Percentiles rank a stretch among this genome's conserved stretches.
These are phyloP conservation scores for Claviceps africana DNA, from an alignment of 2,329 filamentous ascomycete genomes.

Conservation along the genomic window DNA sequence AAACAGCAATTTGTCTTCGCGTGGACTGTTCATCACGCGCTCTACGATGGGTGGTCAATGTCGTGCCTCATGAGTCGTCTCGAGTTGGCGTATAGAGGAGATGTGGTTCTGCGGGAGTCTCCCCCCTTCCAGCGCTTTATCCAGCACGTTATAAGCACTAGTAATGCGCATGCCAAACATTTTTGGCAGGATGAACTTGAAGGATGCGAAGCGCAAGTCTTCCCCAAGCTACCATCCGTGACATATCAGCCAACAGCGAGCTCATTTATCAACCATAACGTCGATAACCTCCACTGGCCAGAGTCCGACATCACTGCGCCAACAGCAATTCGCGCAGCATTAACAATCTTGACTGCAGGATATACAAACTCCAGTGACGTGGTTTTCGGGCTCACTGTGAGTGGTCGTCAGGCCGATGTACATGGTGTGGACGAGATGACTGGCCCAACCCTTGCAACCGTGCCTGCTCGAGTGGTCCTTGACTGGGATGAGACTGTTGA, in stretches of 20 bases:
- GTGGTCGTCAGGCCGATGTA: constrained; percentile 15
- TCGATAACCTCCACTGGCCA: constrained; percentile 4
- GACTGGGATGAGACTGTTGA: constrained; percentile 6
- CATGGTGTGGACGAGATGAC: constrained; percentile 13
- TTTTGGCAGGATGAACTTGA: constrained; percentile 23
- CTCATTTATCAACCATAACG: not conserved
- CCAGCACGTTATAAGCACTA: constrained; percentile 22
- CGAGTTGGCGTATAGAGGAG: constrained; percentile 21
- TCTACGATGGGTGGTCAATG: constrained; percentile 39
- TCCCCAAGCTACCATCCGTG: not conserved
- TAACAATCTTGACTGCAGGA: constrained; percentile 20
- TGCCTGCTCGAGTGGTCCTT: constrained; percentile 10
- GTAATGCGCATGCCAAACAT: constrained; percentile 19
- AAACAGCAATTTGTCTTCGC: constrained; percentile 11
- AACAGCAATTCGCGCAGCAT: constrained; percentile 14
- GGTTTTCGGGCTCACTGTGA: constrained; percentile 14
- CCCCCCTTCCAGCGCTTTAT: constrained; percentile 26
- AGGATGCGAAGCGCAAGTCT: not conserved
- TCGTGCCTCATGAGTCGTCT: constrained; percentile 26
- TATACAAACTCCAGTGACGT: constrained; percentile 22
- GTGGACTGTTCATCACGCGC: constrained; percentile 31
- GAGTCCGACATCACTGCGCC: constrained; percentile 9
- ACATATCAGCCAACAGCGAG: constrained; percentile 1
- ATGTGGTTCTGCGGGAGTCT: constrained; percentile 12
- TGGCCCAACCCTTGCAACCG: constrained; percentile 17